Evolutionary conservation across 2,329 filamentous ascomycete genomes (phyloP).

Genomic region (Scleromitrula shiraiana): DNA sequence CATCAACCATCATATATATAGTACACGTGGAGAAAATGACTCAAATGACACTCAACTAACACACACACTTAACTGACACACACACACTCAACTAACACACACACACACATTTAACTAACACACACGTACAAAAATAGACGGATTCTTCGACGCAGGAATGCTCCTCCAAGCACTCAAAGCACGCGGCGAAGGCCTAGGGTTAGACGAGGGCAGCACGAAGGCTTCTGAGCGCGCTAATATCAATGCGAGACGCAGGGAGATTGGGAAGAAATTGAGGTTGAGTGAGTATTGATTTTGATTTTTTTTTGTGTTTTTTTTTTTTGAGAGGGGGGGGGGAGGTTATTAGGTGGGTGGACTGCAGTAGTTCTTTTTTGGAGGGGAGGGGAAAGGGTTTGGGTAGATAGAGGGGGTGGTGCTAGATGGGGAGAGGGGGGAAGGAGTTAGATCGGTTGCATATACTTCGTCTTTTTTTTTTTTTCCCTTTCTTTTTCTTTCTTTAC

Average conservation of each 20-base stretch:
- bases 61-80: background rate
- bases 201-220: slow-evolving; percentile 39
- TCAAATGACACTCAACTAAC: background rate
- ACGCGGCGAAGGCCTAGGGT: slow-evolving; percentile 46
- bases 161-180: slow-evolving; percentile 79
- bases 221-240: slow-evolving; percentile 52
- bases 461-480: too few species aligned
- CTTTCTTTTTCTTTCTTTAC: too few species aligned
- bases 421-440: too few species aligned
- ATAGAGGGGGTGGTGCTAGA: too few species aligned
- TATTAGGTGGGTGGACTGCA: background rate
- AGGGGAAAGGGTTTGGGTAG: too few species aligned
- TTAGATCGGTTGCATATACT: too few species aligned
- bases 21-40: background rate
- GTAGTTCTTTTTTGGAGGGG: too few species aligned
- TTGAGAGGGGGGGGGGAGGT: background rate
- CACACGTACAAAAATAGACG: slow-evolving; percentile 50
- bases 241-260: slow-evolving; percentile 52
- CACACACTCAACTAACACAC: too few species aligned
- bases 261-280: slow-evolving; percentile 66
- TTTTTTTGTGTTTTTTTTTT: background rate
- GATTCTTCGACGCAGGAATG: slow-evolving; percentile 97
- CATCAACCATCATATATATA: too few species aligned
- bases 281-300: slow-evolving; percentile 45
- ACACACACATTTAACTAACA: background rate